phyloP scores from a whole-genome alignment of 495 filamentous ascomycete species.

The Hamigera avellanea region DNA sequence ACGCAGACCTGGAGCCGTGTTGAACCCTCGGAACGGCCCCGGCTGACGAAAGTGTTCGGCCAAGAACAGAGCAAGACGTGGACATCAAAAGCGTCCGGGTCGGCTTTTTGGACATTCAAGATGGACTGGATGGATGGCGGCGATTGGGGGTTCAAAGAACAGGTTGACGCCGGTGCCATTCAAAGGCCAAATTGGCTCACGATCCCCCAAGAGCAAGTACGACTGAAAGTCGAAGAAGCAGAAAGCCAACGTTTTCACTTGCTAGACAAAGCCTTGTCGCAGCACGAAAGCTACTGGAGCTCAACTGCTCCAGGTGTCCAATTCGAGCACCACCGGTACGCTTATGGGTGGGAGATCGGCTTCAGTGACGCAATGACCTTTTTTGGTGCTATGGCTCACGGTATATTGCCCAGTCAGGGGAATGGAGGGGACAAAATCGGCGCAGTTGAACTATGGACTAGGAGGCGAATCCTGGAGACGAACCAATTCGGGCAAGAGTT shows the following conservation, averaged over 20 bases:
- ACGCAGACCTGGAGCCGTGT: slow-evolving; percentile 30
- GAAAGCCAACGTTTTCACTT: slow-evolving; percentile 15
- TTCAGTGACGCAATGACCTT: slow-evolving; percentile 38
- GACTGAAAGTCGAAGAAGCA: slow-evolving; percentile 16
- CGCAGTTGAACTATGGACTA: slow-evolving; percentile 38
- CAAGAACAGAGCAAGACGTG: slow-evolving; percentile 30
- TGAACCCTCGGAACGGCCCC: slow-evolving; percentile 12
- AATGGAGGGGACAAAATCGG: slow-evolving; percentile 35
- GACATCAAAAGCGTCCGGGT: slow-evolving; percentile 30
- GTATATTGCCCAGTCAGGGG: slow-evolving; percentile 5
- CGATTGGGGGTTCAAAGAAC: slow-evolving; percentile 41
- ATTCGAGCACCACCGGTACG: slow-evolving; percentile 39
- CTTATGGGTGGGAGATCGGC: slow-evolving; percentile 40
- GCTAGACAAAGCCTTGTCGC: slow-evolving; percentile 13
- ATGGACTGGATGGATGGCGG: slow-evolving; percentile 45
- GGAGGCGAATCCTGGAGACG: slow-evolving; percentile 38
- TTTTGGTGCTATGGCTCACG: slow-evolving; percentile 20
- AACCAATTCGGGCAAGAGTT: slow-evolving; percentile 24
- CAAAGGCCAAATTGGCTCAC: slow-evolving; percentile 19
- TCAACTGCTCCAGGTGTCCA: slow-evolving; percentile 19
- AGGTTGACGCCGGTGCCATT: slow-evolving; percentile 28
- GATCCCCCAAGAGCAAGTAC: slow-evolving; percentile 19
- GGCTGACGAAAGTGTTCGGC: slow-evolving; percentile 32
- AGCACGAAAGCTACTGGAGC: slow-evolving; percentile 36
- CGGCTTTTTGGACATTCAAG: slow-evolving; percentile 43